Percentiles rank a stretch among this genome's conserved stretches.
Conservation (phyloP, 306 rosid genomes). For the Cicer arietinum region DNA sequence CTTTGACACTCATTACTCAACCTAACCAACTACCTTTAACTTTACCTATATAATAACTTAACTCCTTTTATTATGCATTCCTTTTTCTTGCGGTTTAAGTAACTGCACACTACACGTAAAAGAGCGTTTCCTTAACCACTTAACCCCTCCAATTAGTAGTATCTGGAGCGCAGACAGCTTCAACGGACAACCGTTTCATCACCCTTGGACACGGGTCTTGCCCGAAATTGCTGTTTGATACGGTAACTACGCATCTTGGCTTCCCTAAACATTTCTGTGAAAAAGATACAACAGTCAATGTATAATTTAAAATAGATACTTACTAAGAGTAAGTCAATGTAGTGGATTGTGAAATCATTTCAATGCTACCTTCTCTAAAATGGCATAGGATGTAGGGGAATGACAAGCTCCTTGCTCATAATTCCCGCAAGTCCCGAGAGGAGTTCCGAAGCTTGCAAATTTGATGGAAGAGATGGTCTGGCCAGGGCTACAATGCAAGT, state of each 20-base stretch:
- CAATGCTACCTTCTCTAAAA: conserved; percentile 64
- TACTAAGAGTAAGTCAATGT: conserved; percentile 11
- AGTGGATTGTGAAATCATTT: conserved; percentile 18
- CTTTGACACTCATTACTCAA: conserved; percentile 39
- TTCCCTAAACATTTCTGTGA: conserved; percentile 69
- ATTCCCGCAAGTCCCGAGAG: conserved; percentile 75
- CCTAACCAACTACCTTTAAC: conserved; percentile 43
- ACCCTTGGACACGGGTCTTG: conserved; percentile 72
- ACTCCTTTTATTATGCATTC: conserved; percentile 39
- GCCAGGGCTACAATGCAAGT: conserved; percentile 68
- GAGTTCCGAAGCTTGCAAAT: conserved; percentile 90
- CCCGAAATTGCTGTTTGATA: conserved; percentile 61
- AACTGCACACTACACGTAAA: conserved; percentile 42
- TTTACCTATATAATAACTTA: conserved; percentile 43
- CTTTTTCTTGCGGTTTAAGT: conserved; percentile 51
- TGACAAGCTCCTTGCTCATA: conserved; percentile 73
- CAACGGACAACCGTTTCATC: conserved; percentile 64
- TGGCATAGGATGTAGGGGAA: conserved; percentile 58
- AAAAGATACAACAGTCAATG: not conserved
- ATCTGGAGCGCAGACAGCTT: conserved; percentile 63
- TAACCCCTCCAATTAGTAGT: conserved; percentile 57
- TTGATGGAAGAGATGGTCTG: conserved; percentile 69
- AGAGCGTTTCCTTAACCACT: conserved; percentile 21
- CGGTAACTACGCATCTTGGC: conserved; percentile 53
- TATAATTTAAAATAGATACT: conserved; percentile 14